A percentile compares a stretch with the other conserved stretches of the same genome.
Conservation (phyloP, 768 basidiomycete genomes). For the Suillus clintonianus region DNA sequence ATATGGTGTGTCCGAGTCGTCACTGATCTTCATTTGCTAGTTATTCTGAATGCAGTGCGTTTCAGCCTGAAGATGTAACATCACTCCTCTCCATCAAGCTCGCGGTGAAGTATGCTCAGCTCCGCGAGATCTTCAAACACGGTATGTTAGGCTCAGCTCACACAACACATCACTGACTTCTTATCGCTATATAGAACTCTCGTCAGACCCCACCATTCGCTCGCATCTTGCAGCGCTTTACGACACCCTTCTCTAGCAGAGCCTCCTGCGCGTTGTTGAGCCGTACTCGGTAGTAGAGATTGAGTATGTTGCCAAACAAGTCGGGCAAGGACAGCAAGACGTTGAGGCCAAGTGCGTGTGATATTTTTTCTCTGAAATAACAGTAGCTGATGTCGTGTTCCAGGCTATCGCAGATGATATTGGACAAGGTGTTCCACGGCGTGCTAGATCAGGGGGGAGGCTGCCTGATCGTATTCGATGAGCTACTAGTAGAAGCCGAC, state of each 20-base stretch:
- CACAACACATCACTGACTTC: background rate
- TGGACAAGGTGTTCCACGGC: slow-evolving; percentile 92
- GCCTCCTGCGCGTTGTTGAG: slow-evolving; percentile 92
- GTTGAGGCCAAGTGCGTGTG: slow-evolving; percentile 86
- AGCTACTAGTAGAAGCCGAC: slow-evolving; percentile 81
- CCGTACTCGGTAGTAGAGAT: slow-evolving; percentile 94
- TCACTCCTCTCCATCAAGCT: slow-evolving; percentile 85
- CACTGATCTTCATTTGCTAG: background rate
- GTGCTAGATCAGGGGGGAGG: slow-evolving; percentile 95
- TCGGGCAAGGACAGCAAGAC: slow-evolving; percentile 82
- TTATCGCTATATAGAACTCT: slow-evolving; percentile 64
- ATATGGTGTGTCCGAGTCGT: slow-evolving; percentile 72
- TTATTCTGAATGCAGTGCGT: background rate
- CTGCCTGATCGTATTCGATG: slow-evolving; percentile 88
- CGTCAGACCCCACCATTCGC: slow-evolving; percentile 93
- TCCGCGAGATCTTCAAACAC: slow-evolving; percentile 85
- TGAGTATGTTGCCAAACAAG: slow-evolving; percentile 80
- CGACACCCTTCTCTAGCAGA: slow-evolving; percentile 95
- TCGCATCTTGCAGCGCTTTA: slow-evolving; percentile 93
- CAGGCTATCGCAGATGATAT: slow-evolving; percentile 96
- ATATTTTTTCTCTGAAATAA: too few species aligned
- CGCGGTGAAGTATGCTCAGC: slow-evolving; percentile 82
- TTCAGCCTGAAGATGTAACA: slow-evolving; percentile 90
- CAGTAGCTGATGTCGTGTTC: slow-evolving; percentile 7
- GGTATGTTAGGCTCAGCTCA: slow-evolving; percentile 43